phyloP scores from a whole-genome alignment of 139 green algal species.

The Coelastrella sp. region DNA sequence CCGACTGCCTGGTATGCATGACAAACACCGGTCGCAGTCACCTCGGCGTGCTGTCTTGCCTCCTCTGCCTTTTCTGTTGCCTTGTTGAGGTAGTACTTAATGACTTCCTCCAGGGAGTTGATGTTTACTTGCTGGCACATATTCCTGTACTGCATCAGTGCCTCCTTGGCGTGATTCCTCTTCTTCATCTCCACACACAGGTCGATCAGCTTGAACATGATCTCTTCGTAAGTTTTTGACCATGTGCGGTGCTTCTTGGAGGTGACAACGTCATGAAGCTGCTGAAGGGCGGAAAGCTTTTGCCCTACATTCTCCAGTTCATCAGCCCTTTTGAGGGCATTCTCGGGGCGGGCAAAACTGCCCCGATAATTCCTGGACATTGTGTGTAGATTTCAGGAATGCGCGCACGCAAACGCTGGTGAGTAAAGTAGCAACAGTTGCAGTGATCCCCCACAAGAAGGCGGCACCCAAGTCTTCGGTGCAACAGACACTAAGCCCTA shows the following conservation, averaged over 20 bases:
- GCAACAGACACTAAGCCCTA: no score
- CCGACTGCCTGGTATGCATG: no score
- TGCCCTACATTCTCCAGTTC: constrained; percentile 96
- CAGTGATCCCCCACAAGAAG: neutral
- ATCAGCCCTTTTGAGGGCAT: constrained; percentile 97
- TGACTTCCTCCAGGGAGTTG: constrained; percentile 95
- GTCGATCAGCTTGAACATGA: constrained; percentile 98
- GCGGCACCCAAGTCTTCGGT: neutral
- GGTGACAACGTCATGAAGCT: constrained; percentile 96
- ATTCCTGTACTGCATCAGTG: constrained; percentile 98
- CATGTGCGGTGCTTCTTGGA: constrained; percentile 97
- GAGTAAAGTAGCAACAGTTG: neutral
- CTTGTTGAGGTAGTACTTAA: constrained; percentile 97
- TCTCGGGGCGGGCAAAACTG: constrained; percentile 93
- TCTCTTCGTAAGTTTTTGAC: constrained; percentile 92
- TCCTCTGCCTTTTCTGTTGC: constrained; percentile 91
- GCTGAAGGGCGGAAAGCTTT: constrained; percentile 84
- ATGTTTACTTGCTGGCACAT: constrained; percentile 98
- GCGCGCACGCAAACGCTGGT: no score
- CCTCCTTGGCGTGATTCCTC: constrained; percentile 97
- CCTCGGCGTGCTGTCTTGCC: constrained; percentile 81
- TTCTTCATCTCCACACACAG: constrained; percentile 93
- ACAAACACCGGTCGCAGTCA: constrained; percentile 40
- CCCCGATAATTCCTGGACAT: constrained; percentile 32
- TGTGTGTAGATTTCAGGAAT: neutral